phyloP scores from a whole-genome alignment of 192 early-diverging fungal genomes.

The Gonapodya sp. region DNA sequence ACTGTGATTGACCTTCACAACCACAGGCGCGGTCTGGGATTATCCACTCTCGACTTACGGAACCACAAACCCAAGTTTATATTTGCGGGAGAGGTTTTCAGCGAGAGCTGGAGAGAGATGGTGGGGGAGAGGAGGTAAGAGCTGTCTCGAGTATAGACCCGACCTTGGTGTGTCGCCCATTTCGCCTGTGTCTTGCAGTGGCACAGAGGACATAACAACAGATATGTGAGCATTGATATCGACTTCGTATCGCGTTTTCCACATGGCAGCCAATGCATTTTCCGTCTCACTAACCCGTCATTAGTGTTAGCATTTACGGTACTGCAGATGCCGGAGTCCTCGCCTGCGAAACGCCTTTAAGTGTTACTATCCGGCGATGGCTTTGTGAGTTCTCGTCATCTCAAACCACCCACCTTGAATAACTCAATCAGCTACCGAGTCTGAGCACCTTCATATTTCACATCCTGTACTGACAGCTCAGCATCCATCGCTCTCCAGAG shows the following conservation, averaged over 20 bases:
- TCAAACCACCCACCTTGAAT: too few species aligned
- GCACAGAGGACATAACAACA: background rate
- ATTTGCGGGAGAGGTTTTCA: constrained; percentile 10
- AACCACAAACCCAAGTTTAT: background rate
- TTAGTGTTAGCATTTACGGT: constrained; percentile 29
- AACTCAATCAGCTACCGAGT: too few species aligned
- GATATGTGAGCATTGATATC: background rate
- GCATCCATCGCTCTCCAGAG: constrained; percentile 16
- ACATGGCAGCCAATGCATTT: background rate
- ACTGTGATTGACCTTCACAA: background rate
- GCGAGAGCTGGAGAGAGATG: background rate
- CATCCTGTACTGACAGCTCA: too few species aligned
- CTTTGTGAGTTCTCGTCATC: background rate
- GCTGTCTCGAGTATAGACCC: background rate
- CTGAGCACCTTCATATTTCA: too few species aligned
- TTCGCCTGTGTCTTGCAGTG: background rate
- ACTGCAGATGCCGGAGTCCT: constrained; percentile 31
- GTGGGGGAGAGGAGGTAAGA: background rate
- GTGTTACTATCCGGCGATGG: constrained; percentile 15
- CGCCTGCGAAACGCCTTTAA: constrained; percentile 21
- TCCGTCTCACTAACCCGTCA: background rate
- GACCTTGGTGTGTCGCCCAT: background rate
- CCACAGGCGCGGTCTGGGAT: background rate
- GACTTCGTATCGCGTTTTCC: background rate
- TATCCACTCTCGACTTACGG: background rate